Conservation (phyloP, 2,329 filamentous ascomycete species). For the Berkeleyomyces rouxiae region DNA sequence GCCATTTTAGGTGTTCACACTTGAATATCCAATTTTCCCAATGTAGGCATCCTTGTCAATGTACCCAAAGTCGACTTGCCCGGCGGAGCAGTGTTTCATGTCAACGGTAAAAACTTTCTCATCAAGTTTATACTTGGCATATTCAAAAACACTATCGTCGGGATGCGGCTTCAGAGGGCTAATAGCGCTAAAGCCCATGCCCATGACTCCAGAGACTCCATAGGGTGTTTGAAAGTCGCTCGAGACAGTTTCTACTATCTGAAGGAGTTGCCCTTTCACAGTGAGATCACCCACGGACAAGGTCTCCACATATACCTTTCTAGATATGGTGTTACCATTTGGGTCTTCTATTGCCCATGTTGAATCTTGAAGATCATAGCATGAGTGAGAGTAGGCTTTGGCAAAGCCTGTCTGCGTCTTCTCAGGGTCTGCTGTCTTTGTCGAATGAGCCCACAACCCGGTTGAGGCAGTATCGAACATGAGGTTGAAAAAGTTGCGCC, state of each 20-base stretch:
- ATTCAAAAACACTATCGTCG: slow-evolving; percentile 30
- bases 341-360: slow-evolving; percentile 28
- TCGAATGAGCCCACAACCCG: slow-evolving; percentile 33
- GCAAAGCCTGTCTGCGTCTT: slow-evolving; percentile 25
- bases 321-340: slow-evolving; percentile 26
- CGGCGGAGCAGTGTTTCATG: slow-evolving; percentile 40
- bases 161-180: slow-evolving; percentile 26
- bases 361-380: slow-evolving; percentile 22
- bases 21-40: slow-evolving; percentile 41
- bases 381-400: slow-evolving; percentile 23
- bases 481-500: slow-evolving; percentile 27
- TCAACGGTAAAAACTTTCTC: slow-evolving; percentile 44
- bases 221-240: slow-evolving; percentile 23
- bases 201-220: slow-evolving; percentile 24
- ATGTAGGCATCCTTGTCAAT: slow-evolving; percentile 48
- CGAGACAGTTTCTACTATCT: slow-evolving; percentile 26
- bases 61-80: slow-evolving; percentile 57
- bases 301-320: slow-evolving; percentile 28
- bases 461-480: slow-evolving; percentile 32
- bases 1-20: slow-evolving; percentile 40
- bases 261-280: slow-evolving; percentile 26
- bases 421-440: slow-evolving; percentile 23
- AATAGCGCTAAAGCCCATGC: slow-evolving; percentile 26
- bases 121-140: slow-evolving; percentile 7
- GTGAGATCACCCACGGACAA: slow-evolving; percentile 27